Evolutionary conservation across 2,329 filamentous ascomycete genomes (phyloP).

Genomic region (Pyrenophora seminiperda): DNA sequence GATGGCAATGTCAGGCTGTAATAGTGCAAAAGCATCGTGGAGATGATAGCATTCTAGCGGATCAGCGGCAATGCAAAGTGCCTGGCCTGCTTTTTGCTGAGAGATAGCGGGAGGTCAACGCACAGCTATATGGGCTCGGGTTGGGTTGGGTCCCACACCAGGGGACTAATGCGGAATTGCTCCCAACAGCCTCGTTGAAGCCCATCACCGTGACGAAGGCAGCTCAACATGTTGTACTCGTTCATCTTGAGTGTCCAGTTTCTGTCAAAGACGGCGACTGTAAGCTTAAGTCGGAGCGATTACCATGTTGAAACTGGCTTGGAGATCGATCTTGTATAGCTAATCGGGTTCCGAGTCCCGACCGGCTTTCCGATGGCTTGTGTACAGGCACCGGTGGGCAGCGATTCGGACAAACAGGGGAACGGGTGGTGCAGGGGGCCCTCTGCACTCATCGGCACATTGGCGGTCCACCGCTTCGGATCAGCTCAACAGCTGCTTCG

Average conservation of each 20-base stretch:
- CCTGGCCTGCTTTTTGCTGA: slow-evolving; percentile 22
- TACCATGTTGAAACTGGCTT: neutral
- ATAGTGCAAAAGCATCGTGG: neutral
- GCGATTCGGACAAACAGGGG: slow-evolving; percentile 23
- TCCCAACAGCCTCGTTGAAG: slow-evolving; percentile 24
- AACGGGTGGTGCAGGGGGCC: slow-evolving; percentile 20
- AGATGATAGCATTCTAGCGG: neutral
- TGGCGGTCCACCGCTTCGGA: slow-evolving; percentile 33
- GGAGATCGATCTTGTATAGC: slow-evolving; percentile 1
- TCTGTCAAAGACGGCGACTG: neutral
- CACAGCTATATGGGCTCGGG: slow-evolving; percentile 13
- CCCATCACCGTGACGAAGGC: slow-evolving; percentile 7
- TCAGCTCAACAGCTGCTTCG: slow-evolving; percentile 46
- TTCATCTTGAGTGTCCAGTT: neutral
- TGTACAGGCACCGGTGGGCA: slow-evolving; percentile 14
- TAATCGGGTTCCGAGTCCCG: slow-evolving; percentile 24
- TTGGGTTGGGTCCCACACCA: slow-evolving; percentile 26
- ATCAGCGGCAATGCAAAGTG: slow-evolving; percentile 19
- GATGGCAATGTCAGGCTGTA: slow-evolving; percentile 7
- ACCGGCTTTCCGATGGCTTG: slow-evolving; percentile 20
- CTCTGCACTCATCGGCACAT: slow-evolving; percentile 37
- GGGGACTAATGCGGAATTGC: slow-evolving; percentile 28
- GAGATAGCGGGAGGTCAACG: slow-evolving; percentile 29
- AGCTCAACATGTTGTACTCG: neutral
- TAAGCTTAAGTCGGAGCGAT: neutral